Base-by-base conservation (phyloP, 2,329 filamentous ascomycete species). In the Thyridium curvatum region DNA sequence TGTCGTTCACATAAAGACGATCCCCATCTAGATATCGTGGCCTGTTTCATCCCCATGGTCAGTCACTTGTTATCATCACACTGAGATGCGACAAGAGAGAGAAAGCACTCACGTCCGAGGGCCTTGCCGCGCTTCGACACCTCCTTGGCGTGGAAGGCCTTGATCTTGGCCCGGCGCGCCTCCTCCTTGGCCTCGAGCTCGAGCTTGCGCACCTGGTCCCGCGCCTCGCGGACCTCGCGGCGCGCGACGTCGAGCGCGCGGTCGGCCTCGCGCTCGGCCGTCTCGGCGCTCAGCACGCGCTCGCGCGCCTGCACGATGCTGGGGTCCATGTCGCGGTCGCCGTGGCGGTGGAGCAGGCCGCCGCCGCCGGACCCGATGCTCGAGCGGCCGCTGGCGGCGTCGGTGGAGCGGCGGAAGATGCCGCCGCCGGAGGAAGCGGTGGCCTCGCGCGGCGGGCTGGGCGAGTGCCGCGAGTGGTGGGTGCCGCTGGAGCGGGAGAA, bases 71-170 rank as follows among this genome's bases (percentile, higher is more conserved):
- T 26, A 6, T 10, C 6, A 26, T 6, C 21, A 26, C 21, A 26
- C n/a, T n/a, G n/a, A 10, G 21, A 26, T 26, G 21, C n/a, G n/a
- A n/a, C n/a, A n/a, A n/a, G n/a, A n/a, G n/a, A 26, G 21, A 17
- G 26, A 18, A 29, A 26, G 5, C n/a, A 78, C 75, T 64, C 68
- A 83, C 80, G 75, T 40, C 82, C 81, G 42, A 85, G 72, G n/a
- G 74, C 71, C 59, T 80, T 79, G n/a, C 77, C 80, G 38, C 79
- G 68, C 74, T 82, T 84, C 6, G 75, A 79, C 21, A 85, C 71
- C 51, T 77, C 74, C 49, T 67, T 71, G 1, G 80, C 82, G 52
- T 84, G 76, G 38, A 70, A 67, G 59, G 82, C 72, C 72, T 86
- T 85, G 37, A 84, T 74, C 69, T 78, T 82, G 2, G 81, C 81